Evolutionary conservation across 768 basidiomycete genomes (phyloP).

Genomic region (Kwoniella europaea): DNA sequence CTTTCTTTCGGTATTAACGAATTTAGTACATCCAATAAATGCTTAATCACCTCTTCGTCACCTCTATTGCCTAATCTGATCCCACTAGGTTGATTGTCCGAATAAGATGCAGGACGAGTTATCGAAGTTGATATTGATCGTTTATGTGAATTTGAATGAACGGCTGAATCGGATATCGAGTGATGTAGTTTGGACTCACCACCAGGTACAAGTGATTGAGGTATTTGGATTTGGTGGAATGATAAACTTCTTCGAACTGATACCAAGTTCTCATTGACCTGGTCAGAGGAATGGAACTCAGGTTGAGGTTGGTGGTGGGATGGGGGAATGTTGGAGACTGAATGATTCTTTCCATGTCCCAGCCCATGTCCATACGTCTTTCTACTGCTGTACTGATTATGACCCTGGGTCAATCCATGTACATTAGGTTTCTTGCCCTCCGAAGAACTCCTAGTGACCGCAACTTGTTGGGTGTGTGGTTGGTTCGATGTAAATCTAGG

Average conservation of each 20-base stretch:
- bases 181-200: not conserved
- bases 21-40: constrained; percentile 10
- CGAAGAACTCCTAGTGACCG: constrained; percentile 10
- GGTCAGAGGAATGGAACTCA: not conserved
- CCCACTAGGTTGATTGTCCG: not conserved
- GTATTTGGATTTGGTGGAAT: not conserved
- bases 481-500: not conserved
- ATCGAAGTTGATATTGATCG: not conserved
- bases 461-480: not conserved
- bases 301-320: too few relatives aligned
- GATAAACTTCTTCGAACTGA: constrained; percentile 2
- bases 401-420: too few relatives aligned
- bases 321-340: not conserved
- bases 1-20: constrained; percentile 19
- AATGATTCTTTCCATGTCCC: constrained; percentile 3
- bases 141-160: not conserved
- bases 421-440: not conserved
- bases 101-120: not conserved
- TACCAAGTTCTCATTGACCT: not conserved
- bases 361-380: not conserved
- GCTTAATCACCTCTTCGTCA: not conserved
- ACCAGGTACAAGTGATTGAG: not conserved
- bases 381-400: not conserved
- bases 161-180: constrained; percentile 11
- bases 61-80: not conserved